These are phyloP conservation scores for Zopfia rhizophila DNA, from an alignment of 2,329 filamentous ascomycete species.

Conservation along the genomic window DNA sequence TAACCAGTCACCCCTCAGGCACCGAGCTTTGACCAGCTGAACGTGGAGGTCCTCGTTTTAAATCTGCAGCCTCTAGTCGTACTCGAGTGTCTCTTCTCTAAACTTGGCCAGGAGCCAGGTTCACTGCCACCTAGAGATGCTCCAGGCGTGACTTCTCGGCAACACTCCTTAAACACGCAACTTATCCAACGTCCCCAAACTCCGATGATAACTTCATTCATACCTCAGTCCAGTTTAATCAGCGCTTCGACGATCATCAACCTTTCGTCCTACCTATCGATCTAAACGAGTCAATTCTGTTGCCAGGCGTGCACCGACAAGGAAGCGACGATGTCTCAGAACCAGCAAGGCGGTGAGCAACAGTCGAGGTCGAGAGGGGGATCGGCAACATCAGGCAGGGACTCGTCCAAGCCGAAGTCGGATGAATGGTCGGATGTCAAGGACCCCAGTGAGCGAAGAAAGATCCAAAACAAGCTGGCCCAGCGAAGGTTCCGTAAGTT, in stretches of 20 bases:
- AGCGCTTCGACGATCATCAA: not conserved
- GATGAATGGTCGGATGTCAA: constrained; percentile 77
- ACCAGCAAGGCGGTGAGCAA: constrained; percentile 26
- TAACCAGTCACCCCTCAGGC: constrained; percentile 23
- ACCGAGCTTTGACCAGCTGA: constrained; percentile 26
- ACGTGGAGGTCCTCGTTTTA: constrained; percentile 20
- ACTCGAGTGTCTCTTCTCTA: constrained; percentile 25
- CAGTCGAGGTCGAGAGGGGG: constrained; percentile 27
- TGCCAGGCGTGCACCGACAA: too few species aligned
- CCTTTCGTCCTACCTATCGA: not conserved
- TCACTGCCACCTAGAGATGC: constrained; percentile 25
- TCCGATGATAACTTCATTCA: constrained; percentile 19
- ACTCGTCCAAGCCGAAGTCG: constrained; percentile 31
- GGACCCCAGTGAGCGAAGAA: constrained; percentile 76
- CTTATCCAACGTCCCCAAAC: constrained; percentile 6
- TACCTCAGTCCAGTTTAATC: not conserved
- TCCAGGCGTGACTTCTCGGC: constrained; percentile 20
- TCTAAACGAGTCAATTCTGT: not conserved
- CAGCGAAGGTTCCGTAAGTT: constrained; percentile 79
- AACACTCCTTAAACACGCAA: constrained; percentile 15
- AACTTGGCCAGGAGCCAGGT: constrained; percentile 35
- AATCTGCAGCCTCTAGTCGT: constrained; percentile 21
- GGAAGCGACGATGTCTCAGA: constrained; percentile 33
- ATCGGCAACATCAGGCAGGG: constrained; percentile 26
- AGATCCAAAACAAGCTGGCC: constrained; percentile 80